Percentiles rank a stretch among this genome's conserved stretches.
These are phyloP conservation scores for Lasiosphaeria ovina DNA, from an alignment of 495 filamentous ascomycete species.

Conservation along the genomic window DNA sequence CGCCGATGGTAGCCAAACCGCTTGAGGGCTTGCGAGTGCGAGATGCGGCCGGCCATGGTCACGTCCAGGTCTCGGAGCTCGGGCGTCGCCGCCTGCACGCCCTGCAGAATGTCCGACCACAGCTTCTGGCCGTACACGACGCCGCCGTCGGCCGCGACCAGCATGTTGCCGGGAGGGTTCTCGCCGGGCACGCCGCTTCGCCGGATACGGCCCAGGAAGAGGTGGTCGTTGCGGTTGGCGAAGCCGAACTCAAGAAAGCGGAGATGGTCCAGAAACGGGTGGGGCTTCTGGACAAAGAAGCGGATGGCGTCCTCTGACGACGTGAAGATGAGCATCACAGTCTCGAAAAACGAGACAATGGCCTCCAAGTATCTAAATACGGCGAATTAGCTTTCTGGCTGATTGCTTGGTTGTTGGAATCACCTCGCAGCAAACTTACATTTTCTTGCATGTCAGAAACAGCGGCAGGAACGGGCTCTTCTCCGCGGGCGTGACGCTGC, in stretches of 20 bases:
- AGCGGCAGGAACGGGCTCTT: constrained; percentile 21
- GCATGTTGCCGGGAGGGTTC: neutral
- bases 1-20: constrained; percentile 2
- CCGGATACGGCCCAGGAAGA: constrained; percentile 16
- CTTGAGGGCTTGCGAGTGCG: neutral
- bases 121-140: constrained; percentile 16
- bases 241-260: constrained; percentile 25
- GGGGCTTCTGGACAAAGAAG: constrained; percentile 24
- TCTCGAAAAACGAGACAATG: constrained; percentile 22
- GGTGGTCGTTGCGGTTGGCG: constrained; percentile 23
- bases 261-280: constrained; percentile 17
- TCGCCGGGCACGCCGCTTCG: neutral
- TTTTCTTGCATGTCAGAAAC: constrained; percentile 28
- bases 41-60: constrained; percentile 12
- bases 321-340: constrained; percentile 25
- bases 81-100: constrained; percentile 2
- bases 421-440: constrained; percentile 15
- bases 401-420: neutral
- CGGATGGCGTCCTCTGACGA: constrained; percentile 23
- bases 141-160: neutral
- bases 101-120: constrained; percentile 11
- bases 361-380: constrained; percentile 24
- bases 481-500: constrained; percentile 6
- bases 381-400: neutral
- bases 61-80: constrained; percentile 19